Base-by-base conservation (phyloP, 176 grass and related monocot species). In the Oropetium thomaeum region DNA sequence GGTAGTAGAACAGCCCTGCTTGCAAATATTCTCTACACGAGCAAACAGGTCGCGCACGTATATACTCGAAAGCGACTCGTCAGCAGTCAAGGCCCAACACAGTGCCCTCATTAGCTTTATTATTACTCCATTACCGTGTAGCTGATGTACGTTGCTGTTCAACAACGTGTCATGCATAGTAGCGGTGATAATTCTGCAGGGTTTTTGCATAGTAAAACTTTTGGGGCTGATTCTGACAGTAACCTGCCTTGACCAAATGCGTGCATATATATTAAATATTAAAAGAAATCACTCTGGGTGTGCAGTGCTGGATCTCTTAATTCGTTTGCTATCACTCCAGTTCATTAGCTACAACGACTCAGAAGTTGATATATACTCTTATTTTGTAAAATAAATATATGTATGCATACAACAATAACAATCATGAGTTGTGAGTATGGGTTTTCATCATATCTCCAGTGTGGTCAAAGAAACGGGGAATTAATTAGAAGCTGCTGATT, bases 151-250 rank as follows among this genome's bases (percentile, higher is more conserved):
- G 14, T 8, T 19, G 66, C 85, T 67, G 67, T 87, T 78, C 32
- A 16, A 4, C 59, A 67, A 60, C 67, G 32, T 78, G 85, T 59
- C 66, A 52, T 42, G 63, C 61, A 70, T 41, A 43, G 67, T 52
- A 73, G 67, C 73, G 85, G 79, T 87, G 85, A 78, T 73, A 82
- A 82, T 82, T 58, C 72, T 20, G 65, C 58, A 70, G 31, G 14
- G 54, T 44, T n/a, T 14, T 63, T 58, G 68, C 48, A 11, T 19
- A 64, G 45, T 41, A 19, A 14, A 22, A 44, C 20, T 29, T 34
- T 39, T 11, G 40, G 38, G 23, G 69, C 17, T 0, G 67, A 68
- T 8, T 49, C 69, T 41, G 76, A 85, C 82, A 78, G 14, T 15
- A 34, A 64, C 28, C 20, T 57, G 2, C 61, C 49, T 41, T 79